phyloP scores from a whole-genome alignment of 257 asterid species.

The Marsdenia floribunda region DNA sequence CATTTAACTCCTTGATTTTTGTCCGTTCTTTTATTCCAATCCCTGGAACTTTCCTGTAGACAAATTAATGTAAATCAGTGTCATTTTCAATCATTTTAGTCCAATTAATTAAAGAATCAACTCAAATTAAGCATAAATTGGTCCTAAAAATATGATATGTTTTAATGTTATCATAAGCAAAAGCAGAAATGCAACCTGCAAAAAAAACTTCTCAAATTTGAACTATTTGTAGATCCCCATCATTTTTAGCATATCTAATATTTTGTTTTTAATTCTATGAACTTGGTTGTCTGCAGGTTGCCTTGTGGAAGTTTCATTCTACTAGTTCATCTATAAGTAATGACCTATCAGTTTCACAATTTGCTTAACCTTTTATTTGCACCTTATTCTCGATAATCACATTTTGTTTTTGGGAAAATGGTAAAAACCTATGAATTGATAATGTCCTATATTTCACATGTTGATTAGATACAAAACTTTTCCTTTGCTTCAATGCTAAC shows the following conservation, averaged over 20 bases:
- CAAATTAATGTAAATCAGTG: too few relatives aligned
- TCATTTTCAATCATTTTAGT: too few relatives aligned
- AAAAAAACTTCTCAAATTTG: background rate
- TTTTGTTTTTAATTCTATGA: background rate
- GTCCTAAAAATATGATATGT: too few relatives aligned
- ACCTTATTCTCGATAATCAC: slow-evolving; percentile 15
- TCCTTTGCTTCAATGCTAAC: slow-evolving; percentile 83
- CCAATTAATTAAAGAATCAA: too few relatives aligned
- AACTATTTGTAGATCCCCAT: background rate
- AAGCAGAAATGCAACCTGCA: background rate
- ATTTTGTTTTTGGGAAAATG: slow-evolving; percentile 8
- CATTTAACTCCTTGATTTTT: too few relatives aligned
- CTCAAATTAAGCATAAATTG: too few relatives aligned
- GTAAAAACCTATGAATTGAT: background rate
- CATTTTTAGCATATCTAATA: background rate
- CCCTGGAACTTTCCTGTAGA: too few relatives aligned
- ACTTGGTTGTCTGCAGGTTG: slow-evolving; percentile 50
- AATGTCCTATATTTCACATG: background rate
- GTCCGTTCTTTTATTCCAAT: too few relatives aligned
- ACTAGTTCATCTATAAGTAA: slow-evolving; percentile 64
- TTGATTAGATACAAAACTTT: slow-evolving; percentile 64
- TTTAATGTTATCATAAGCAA: too few relatives aligned
- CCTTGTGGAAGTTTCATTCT: slow-evolving; percentile 74
- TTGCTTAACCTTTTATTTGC: slow-evolving; percentile 14
- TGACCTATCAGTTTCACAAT: slow-evolving; percentile 11